Conservation (phyloP, 2,329 filamentous ascomycete genomes). For the Knoxdaviesia capensis region DNA sequence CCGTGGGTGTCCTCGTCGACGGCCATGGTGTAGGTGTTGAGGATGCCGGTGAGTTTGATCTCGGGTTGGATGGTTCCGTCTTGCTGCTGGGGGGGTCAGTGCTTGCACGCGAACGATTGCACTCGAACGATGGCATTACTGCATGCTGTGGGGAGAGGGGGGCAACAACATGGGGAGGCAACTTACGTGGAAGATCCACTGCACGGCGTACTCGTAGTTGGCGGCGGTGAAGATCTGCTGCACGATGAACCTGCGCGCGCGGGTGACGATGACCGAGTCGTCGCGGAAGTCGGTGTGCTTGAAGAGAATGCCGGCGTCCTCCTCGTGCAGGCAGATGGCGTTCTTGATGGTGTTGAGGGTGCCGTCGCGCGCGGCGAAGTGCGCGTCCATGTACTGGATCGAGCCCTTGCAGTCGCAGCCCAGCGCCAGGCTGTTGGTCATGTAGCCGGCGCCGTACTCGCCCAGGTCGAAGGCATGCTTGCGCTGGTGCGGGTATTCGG, state of each 20-base stretch:
- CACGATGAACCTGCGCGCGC: conserved; percentile 67
- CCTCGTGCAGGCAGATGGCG: conserved; percentile 87
- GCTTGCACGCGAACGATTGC: not conserved
- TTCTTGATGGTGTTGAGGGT: conserved; percentile 72
- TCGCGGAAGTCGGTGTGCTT: conserved; percentile 92
- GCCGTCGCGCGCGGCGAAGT: conserved; percentile 62
- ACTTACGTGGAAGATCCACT: conserved; percentile 63
- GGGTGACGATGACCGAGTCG: conserved; percentile 67
- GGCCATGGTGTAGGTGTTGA: conserved; percentile 77
- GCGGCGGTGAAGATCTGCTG: conserved; percentile 89
- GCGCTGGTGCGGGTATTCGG: conserved; percentile 58
- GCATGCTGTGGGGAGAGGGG: too few relatives aligned
- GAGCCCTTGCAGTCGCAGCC: conserved; percentile 77
- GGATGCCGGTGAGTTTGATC: conserved; percentile 76
- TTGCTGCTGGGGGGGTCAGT: conserved; percentile 24
- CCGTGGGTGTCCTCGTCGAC: conserved; percentile 63
- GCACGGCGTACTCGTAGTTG: conserved; percentile 71
- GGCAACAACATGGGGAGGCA: too few relatives aligned
- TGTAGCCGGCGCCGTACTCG: conserved; percentile 65
- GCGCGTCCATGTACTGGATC: conserved; percentile 80
- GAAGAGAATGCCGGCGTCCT: conserved; percentile 80
- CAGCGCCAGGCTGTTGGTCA: conserved; percentile 58
- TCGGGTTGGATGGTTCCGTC: conserved; percentile 85
- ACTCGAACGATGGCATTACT: too few relatives aligned
- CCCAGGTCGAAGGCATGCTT: conserved; percentile 70